Evolutionary conservation across 352 stramenopile species (phyloP).

Genomic region (Paralagenidium karlingii): DNA sequence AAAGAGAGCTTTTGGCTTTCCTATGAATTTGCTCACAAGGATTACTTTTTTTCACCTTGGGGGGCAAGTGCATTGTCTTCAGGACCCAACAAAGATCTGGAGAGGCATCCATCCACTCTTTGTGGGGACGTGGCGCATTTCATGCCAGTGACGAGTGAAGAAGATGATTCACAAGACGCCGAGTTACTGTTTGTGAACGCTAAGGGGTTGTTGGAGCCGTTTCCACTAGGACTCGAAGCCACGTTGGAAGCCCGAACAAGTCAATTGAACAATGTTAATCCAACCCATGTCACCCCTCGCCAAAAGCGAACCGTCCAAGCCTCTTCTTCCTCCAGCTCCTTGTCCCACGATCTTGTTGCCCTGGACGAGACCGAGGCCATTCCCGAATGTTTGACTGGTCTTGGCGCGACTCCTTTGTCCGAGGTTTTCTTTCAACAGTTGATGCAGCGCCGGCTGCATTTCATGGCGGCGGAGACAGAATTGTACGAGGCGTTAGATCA

Average conservation of each 20-base stretch:
- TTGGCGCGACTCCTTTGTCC: conserved; percentile 17
- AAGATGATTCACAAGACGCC: conserved; percentile 5
- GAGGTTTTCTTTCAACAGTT: conserved; percentile 20
- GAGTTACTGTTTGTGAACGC: conserved; percentile 19
- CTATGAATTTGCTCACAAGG: conserved; percentile 1
- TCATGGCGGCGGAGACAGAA: conserved; percentile 26
- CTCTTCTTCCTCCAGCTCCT: too few relatives aligned
- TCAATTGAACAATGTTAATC: conserved; percentile 25
- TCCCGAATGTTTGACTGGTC: conserved; percentile 28
- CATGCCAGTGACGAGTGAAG: too few relatives aligned
- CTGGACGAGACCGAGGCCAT: too few relatives aligned
- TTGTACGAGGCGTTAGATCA: conserved; percentile 19
- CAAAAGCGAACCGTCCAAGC: conserved; percentile 3
- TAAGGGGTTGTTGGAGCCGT: conserved; percentile 21
- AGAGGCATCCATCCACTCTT: conserved; percentile 2
- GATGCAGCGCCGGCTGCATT: conserved; percentile 25
- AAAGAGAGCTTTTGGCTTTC: conserved; percentile 7
- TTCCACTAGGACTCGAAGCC: conserved; percentile 15
- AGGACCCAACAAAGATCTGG: conserved; percentile 1
- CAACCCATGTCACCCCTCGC: conserved; percentile 17
- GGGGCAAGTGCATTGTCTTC: conserved; percentile 1
- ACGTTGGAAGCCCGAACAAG: conserved; percentile 17
- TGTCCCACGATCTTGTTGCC: conserved; percentile 14
- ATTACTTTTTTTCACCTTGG: conserved; percentile 5
- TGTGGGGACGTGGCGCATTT: too few relatives aligned